These are phyloP conservation scores for Boechera divaricarpa DNA, from an alignment of 345 rosid genomes.

Conservation along the genomic window DNA sequence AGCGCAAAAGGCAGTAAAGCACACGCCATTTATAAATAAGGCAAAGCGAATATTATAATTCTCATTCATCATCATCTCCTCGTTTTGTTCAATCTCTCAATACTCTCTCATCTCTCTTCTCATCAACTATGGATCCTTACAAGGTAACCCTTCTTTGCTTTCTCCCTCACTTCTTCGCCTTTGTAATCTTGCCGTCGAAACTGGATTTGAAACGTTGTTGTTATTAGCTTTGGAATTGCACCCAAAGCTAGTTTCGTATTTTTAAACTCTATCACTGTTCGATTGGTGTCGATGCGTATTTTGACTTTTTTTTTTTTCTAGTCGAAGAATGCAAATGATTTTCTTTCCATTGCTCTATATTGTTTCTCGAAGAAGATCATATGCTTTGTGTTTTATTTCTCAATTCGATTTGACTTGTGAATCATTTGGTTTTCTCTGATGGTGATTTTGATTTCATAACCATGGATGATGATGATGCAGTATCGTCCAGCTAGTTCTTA, in stretches of 20 bases:
- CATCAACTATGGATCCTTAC: constrained; percentile 61
- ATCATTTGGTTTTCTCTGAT: not conserved
- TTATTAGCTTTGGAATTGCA: constrained; percentile 20
- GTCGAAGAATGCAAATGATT: too few relatives aligned
- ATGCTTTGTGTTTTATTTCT: not conserved
- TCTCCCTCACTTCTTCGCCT: constrained; percentile 23
- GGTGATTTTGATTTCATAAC: not conserved
- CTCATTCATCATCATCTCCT: constrained; percentile 29
- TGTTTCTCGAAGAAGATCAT: not conserved
- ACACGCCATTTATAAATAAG: constrained; percentile 48
- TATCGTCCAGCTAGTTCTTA: constrained; percentile 49
- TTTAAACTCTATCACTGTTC: constrained; percentile 11
- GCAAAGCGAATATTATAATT: constrained; percentile 21
- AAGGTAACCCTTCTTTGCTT: constrained; percentile 40
- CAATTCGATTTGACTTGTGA: not conserved
- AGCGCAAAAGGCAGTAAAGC: constrained; percentile 19
- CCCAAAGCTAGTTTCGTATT: not conserved
- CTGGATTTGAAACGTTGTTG: not conserved
- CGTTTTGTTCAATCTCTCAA: constrained; percentile 35
- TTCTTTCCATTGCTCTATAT: not conserved
- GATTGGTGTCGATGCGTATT: not conserved
- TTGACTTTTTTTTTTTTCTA: not conserved
- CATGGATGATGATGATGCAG: constrained; percentile 35
- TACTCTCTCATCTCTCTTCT: constrained; percentile 6
- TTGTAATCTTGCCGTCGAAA: constrained; percentile 39